phyloP scores from a whole-genome alignment of 495 filamentous ascomycete genomes.

The Penicillium herquei region DNA sequence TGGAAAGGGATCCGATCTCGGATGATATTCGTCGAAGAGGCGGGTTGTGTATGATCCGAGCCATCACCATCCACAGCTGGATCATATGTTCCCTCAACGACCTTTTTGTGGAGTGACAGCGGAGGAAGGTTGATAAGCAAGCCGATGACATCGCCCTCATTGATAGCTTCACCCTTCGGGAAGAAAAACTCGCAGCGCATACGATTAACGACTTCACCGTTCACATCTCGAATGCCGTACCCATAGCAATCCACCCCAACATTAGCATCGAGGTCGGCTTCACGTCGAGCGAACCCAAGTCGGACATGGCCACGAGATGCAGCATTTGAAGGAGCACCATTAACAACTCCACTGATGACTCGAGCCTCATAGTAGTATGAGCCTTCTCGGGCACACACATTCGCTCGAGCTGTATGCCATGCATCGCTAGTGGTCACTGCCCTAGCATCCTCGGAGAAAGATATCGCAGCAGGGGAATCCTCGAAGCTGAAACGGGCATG shows the following conservation, averaged over 20 bases:
- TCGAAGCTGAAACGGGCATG: conserved; percentile 83
- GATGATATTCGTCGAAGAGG: conserved; percentile 68
- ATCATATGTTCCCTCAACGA: conserved; percentile 85
- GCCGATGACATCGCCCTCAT: conserved; percentile 91
- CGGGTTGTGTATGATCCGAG: conserved; percentile 15
- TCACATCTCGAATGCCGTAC: conserved; percentile 86
- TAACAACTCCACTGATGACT: conserved; percentile 66
- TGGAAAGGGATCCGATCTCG: conserved; percentile 92
- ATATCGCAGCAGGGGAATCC: conserved; percentile 73
- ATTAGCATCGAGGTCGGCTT: conserved; percentile 87
- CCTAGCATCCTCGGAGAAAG: conserved; percentile 40
- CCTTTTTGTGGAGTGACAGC: conserved; percentile 76
- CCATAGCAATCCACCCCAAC: conserved; percentile 96
- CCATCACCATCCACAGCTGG: conserved; percentile 63
- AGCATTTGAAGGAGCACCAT: conserved; percentile 27
- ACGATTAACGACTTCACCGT: conserved; percentile 88
- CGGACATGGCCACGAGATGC: conserved; percentile 72
- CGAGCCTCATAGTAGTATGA: conserved; percentile 93
- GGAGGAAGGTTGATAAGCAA: conserved; percentile 89
- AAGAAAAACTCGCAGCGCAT: conserved; percentile 89
- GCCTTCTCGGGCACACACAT: conserved; percentile 88
- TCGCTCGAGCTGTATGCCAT: conserved; percentile 63
- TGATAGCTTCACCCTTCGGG: conserved; percentile 64
- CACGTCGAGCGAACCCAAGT: conserved; percentile 84
- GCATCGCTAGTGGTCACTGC: conserved; percentile 45